Percentiles rank a stretch among this genome's conserved stretches.
Evolutionary conservation across 1,139 yeast genomes (phyloP).

Genomic region (Debaryomyces fabryi): DNA sequence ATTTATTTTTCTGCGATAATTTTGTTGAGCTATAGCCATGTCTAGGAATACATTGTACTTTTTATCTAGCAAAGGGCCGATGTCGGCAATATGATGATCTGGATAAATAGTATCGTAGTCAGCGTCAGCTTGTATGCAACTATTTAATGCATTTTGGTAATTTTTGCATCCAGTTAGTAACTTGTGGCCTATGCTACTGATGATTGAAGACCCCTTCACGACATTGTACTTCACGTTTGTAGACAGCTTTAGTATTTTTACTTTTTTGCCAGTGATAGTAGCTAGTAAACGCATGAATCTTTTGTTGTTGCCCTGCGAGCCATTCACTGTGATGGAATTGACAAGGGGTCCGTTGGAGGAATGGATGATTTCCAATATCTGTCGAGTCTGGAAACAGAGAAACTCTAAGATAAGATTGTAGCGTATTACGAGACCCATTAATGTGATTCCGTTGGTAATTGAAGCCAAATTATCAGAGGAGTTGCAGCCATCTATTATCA

Average conservation of each 20-base stretch:
- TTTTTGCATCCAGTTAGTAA: background rate
- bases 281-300: slow-evolving; percentile 40
- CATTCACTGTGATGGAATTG: slow-evolving; percentile 41
- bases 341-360: slow-evolving; percentile 20
- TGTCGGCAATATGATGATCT: background rate
- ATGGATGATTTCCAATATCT: slow-evolving; percentile 34
- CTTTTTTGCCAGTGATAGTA: slow-evolving; percentile 23
- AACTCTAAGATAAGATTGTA: slow-evolving; percentile 53
- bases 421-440: slow-evolving; percentile 32
- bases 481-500: slow-evolving; percentile 48
- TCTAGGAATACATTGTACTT: slow-evolving; percentile 38
- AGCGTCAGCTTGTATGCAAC: background rate
- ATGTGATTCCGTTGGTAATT: slow-evolving; percentile 9
- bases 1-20: slow-evolving; percentile 25
- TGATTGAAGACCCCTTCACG: slow-evolving; percentile 40
- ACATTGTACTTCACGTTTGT: slow-evolving; percentile 29
- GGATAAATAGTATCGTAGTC: slow-evolving; percentile 7
- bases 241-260: slow-evolving; percentile 18
- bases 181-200: slow-evolving; percentile 20
- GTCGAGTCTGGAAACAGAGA: slow-evolving; percentile 50
- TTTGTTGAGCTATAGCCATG: slow-evolving; percentile 37
- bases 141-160: background rate
- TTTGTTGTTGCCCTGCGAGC: slow-evolving; percentile 53
- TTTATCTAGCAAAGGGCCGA: slow-evolving; percentile 13
- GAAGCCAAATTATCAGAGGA: slow-evolving; percentile 24